These are phyloP conservation scores for Gossypium raimondii DNA, from an alignment of 345 rosid genomes.

Conservation along the genomic window DNA sequence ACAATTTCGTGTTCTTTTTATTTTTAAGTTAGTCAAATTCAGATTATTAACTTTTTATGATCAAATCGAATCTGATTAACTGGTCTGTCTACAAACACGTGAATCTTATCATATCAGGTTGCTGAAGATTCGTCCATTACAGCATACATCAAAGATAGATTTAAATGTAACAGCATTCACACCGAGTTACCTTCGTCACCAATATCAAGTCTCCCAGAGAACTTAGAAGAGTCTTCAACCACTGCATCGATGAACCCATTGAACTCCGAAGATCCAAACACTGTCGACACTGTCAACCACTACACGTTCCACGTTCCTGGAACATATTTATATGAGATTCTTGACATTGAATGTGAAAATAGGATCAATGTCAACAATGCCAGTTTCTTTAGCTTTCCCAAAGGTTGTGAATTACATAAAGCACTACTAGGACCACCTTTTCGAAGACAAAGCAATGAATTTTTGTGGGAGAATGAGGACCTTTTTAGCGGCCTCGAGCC, in stretches of 20 bases:
- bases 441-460: slow-evolving; percentile 23
- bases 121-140: slow-evolving; percentile 39
- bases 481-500: too few species aligned
- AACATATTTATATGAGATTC: slow-evolving; percentile 21
- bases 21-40: too few species aligned
- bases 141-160: slow-evolving; percentile 30
- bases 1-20: too few species aligned
- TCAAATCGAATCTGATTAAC: background rate
- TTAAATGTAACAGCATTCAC: slow-evolving; percentile 16
- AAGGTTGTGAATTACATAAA: slow-evolving; percentile 40
- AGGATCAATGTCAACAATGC: background rate
- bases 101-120: slow-evolving; percentile 29
- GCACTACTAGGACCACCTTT: slow-evolving; percentile 41
- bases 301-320: background rate
- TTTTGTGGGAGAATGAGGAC: slow-evolving; percentile 21
- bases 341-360: slow-evolving; percentile 10
- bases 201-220: slow-evolving; percentile 18
- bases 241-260: slow-evolving; percentile 1
- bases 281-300: slow-evolving; percentile 11
- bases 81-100: background rate
- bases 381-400: slow-evolving; percentile 31
- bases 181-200: slow-evolving; percentile 13
- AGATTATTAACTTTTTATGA: too few species aligned
- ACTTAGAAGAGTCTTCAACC: slow-evolving; percentile 25
- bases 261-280: slow-evolving; percentile 20